These are phyloP conservation scores for Xanthoconium separans DNA, from an alignment of 1,284 basidiomycete species.

Conservation along the genomic window DNA sequence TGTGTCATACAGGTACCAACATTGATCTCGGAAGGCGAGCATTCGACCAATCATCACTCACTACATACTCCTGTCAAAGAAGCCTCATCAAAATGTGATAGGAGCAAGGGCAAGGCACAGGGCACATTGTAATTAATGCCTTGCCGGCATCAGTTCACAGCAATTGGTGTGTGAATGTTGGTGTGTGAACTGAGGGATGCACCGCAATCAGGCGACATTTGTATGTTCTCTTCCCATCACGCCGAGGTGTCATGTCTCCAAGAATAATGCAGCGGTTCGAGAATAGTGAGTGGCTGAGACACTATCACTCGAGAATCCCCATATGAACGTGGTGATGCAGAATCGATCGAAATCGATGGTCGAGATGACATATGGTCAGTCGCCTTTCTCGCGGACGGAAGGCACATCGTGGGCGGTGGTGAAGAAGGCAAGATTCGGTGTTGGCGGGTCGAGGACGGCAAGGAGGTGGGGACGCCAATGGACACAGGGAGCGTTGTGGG, in stretches of 20 bases:
- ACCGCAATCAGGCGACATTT: not conserved
- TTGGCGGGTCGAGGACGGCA: constrained; percentile 6
- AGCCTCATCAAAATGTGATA: too few species aligned
- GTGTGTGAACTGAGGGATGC: not conserved
- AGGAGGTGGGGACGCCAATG: not conserved
- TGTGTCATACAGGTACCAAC: too few species aligned
- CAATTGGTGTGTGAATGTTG: not conserved
- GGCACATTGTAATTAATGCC: too few species aligned
- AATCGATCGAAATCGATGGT: not conserved
- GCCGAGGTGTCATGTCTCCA: not conserved
- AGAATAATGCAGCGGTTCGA: not conserved
- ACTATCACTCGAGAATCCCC: too few species aligned
- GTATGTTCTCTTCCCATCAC: not conserved
- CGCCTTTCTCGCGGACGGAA: not conserved
- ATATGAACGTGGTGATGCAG: not conserved
- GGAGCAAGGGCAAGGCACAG: too few species aligned
- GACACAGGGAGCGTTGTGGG: not conserved
- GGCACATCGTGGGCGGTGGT: not conserved
- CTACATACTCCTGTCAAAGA: too few species aligned
- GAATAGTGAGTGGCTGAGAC: not conserved
- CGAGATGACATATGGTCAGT: not conserved
- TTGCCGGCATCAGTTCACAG: too few species aligned
- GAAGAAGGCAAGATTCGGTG: constrained; percentile 4
- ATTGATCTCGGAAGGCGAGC: too few species aligned
- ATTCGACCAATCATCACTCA: too few species aligned